Percentiles rank a stretch among this genome's conserved stretches.
Evolutionary conservation across 148 eudicot genomes (phyloP).

Genomic region (Rhododendron henanense): DNA sequence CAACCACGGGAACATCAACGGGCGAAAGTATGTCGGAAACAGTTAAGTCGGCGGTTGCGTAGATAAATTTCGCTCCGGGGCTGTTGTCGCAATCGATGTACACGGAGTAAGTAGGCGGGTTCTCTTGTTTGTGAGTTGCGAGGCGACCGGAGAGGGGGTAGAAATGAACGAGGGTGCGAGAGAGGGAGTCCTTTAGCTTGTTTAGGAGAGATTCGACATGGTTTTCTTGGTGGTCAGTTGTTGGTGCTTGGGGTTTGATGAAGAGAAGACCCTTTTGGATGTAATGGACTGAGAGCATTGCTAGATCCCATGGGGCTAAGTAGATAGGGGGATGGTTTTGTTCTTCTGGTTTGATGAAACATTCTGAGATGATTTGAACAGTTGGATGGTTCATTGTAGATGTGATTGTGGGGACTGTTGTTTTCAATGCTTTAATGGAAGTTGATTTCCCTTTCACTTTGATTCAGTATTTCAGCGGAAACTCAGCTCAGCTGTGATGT

Average conservation of each 20-base stretch:
- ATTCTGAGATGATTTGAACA: slow-evolving; percentile 2
- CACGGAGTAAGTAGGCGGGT: slow-evolving; percentile 15
- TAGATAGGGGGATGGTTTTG: slow-evolving; percentile 14
- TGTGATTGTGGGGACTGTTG: neutral
- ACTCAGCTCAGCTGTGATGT: neutral
- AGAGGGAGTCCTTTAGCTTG: slow-evolving; percentile 25
- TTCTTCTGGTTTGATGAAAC: neutral
- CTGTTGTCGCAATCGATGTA: slow-evolving; percentile 17
- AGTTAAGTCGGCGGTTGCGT: slow-evolving; percentile 6
- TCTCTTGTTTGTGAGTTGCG: slow-evolving; percentile 11
- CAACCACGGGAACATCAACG: slow-evolving; percentile 13
- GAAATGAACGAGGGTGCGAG: slow-evolving; percentile 21
- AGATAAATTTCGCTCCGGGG: slow-evolving; percentile 29
- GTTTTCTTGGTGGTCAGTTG: neutral
- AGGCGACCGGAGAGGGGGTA: slow-evolving; percentile 24
- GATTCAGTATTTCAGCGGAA: neutral
- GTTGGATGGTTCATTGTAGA: neutral
- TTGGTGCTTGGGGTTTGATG: neutral
- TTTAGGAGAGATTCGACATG: slow-evolving; percentile 8
- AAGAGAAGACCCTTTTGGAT: slow-evolving; percentile 40
- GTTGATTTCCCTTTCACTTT: neutral
- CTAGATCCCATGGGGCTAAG: slow-evolving; percentile 28
- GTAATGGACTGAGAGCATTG: slow-evolving; percentile 25
- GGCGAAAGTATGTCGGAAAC: slow-evolving; percentile 18
- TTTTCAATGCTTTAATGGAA: neutral